These are phyloP conservation scores for Cubamyces lactineus DNA, from an alignment of 768 basidiomycete genomes.

Conservation along the genomic window DNA sequence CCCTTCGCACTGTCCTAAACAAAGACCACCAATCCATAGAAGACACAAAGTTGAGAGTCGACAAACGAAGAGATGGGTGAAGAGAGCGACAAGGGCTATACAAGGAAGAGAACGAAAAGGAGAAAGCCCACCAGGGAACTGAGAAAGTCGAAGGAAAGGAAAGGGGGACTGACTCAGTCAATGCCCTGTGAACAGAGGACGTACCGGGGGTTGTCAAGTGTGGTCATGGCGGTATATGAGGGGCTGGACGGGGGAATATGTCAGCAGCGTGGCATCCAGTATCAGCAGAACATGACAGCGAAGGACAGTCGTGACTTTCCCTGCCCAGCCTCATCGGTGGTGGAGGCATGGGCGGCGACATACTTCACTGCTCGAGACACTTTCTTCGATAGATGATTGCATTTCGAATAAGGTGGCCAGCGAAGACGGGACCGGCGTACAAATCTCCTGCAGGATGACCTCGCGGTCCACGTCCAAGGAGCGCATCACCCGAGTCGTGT, in stretches of 20 bases:
- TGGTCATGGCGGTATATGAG: slow-evolving; percentile 22
- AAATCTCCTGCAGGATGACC: neutral
- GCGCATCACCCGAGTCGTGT: neutral
- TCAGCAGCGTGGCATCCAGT: slow-evolving; percentile 14
- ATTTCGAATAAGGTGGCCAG: neutral
- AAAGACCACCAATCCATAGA: slow-evolving; percentile 35
- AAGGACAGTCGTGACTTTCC: slow-evolving; percentile 19
- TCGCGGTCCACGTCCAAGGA: neutral
- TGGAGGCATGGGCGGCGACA: slow-evolving; percentile 18
- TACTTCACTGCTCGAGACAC: slow-evolving; percentile 9
- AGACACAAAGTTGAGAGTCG: slow-evolving; percentile 5
- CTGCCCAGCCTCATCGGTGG: slow-evolving; percentile 13
- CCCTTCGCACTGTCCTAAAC: slow-evolving; percentile 28
- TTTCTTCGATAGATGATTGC: neutral
- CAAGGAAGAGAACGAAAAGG: slow-evolving; percentile 19
- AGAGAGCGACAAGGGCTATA: slow-evolving; percentile 11
- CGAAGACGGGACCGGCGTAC: neutral
- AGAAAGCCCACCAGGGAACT: slow-evolving; percentile 33
- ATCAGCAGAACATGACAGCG: slow-evolving; percentile 15
- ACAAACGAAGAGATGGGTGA: neutral
- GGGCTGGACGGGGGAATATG: slow-evolving; percentile 11
- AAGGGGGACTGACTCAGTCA: slow-evolving; percentile 35
- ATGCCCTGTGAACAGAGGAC: slow-evolving; percentile 30
- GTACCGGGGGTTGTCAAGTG: neutral
- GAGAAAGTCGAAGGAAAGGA: slow-evolving; percentile 29